Evolutionary conservation across 2,329 filamentous ascomycete species (phyloP).

Genomic region (Graphiopsis chlorocephala): DNA sequence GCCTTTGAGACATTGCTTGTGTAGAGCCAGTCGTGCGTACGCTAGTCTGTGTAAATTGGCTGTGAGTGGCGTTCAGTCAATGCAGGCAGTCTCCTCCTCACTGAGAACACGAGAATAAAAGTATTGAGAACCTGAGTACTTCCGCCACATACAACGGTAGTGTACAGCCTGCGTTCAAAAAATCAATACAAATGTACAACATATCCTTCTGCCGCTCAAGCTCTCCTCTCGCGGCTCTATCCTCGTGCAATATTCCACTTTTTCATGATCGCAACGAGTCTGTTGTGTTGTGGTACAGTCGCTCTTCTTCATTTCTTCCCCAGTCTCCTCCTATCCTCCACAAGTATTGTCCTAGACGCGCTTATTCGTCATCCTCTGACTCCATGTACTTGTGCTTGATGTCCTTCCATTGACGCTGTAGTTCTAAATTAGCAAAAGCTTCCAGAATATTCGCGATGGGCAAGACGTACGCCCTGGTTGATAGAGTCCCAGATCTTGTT

Average conservation of each 20-base stretch:
- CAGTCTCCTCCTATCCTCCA: neutral
- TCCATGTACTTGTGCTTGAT: constrained; percentile 84
- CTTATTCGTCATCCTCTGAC: constrained; percentile 55
- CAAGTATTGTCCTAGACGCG: constrained; percentile 55
- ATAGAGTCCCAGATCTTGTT: constrained; percentile 86
- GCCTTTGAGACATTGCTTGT: neutral
- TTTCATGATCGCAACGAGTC: neutral
- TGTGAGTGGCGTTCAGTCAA: neutral
- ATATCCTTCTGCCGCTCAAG: neutral
- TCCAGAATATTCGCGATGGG: neutral
- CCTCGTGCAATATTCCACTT: neutral
- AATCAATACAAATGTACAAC: constrained; percentile 9
- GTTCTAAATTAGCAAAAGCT: constrained; percentile 27
- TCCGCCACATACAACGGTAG: neutral
- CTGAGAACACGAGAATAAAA: neutral
- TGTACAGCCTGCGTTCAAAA: constrained; percentile 6
- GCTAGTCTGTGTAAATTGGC: neutral
- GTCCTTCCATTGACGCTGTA: constrained; percentile 98
- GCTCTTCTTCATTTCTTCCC: neutral
- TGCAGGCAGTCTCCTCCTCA: neutral
- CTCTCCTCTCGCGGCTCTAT: neutral
- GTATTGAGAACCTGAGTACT: neutral
- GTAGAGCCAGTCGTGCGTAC: neutral
- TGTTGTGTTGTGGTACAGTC: constrained; percentile 7
- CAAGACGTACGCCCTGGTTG: constrained; percentile 80